phyloP scores from a whole-genome alignment of 148 eudicot genomes.

The Vaccinium vitisidaea region DNA sequence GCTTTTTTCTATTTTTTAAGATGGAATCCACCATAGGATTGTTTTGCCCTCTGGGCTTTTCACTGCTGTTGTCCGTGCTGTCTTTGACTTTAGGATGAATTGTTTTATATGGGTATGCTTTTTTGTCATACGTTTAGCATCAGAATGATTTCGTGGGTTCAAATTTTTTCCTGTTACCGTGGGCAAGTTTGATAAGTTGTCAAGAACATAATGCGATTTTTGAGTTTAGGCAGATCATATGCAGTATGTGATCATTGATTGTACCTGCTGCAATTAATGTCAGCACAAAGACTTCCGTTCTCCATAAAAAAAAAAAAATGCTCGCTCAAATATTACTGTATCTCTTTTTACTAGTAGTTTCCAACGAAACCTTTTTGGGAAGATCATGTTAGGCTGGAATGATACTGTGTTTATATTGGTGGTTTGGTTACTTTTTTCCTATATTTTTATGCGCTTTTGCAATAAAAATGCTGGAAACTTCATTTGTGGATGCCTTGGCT shows the following conservation, averaged over 20 bases:
- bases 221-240: not conserved
- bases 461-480: not conserved
- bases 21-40: not conserved
- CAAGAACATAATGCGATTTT: not conserved
- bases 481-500: not conserved
- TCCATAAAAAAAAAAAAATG: not conserved
- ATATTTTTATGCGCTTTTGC: not conserved
- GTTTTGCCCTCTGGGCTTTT: not conserved
- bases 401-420: not conserved
- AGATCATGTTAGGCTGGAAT: constrained; percentile 1
- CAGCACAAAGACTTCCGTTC: not conserved
- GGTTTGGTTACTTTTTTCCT: not conserved
- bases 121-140: constrained; percentile 3
- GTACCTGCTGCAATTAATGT: not conserved
- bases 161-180: not conserved
- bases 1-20: not conserved
- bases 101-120: not conserved
- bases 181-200: not conserved
- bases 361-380: not conserved
- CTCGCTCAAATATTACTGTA: not conserved
- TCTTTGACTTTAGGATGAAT: not conserved
- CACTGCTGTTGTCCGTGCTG: constrained; percentile 4
- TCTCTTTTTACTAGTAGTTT: not conserved
- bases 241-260: not conserved
- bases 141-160: not conserved